These are phyloP conservation scores for Tolypocladium guangdongense DNA, from an alignment of 2,329 filamentous ascomycete species.

Conservation along the genomic window DNA sequence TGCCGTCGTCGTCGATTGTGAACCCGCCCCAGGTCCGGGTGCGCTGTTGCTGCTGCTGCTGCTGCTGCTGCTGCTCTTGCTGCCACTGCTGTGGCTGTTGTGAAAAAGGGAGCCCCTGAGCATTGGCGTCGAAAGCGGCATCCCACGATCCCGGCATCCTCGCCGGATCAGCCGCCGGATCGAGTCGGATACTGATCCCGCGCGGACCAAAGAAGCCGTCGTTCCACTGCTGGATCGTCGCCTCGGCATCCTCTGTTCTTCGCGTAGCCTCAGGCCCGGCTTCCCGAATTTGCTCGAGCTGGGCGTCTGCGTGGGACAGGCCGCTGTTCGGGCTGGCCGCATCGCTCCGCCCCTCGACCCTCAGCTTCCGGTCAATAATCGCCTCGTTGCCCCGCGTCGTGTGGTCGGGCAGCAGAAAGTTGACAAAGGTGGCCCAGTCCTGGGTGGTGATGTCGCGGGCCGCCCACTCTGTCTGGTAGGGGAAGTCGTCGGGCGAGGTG, in stretches of 20 bases:
- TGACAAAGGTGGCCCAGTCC: constrained; percentile 50
- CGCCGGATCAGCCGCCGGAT: constrained; percentile 8
- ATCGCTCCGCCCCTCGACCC: constrained; percentile 25
- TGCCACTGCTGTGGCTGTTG: constrained; percentile 1
- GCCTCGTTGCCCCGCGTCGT: constrained; percentile 31
- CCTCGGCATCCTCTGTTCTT: constrained; percentile 21
- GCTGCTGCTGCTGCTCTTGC: constrained; percentile 7
- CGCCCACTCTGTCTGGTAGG: constrained; percentile 27
- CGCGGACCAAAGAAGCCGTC: constrained; percentile 42
- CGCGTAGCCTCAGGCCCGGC: constrained; percentile 11
- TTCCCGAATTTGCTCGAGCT: constrained; percentile 24
- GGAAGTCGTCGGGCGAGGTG: constrained; percentile 31
- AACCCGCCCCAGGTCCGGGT: constrained; percentile 19
- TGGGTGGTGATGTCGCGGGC: constrained; percentile 34
- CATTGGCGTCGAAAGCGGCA: constrained; percentile 8
- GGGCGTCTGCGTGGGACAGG: constrained; percentile 25
- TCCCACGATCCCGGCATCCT: constrained; percentile 16
- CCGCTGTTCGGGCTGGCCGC: constrained; percentile 11
- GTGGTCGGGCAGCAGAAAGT: constrained; percentile 42
- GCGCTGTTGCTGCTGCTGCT: constrained; percentile 3
- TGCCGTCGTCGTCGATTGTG: constrained; percentile 29
- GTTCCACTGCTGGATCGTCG: constrained; percentile 44
- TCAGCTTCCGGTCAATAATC: constrained; percentile 37
- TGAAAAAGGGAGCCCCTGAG: background rate
- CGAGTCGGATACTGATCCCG: constrained; percentile 30